A percentile compares a stretch with the other conserved stretches of the same genome.
These are phyloP conservation scores for Cystobasidiaceae sp. DNA, from an alignment of 1,284 basidiomycete genomes.

Conservation along the genomic window DNA sequence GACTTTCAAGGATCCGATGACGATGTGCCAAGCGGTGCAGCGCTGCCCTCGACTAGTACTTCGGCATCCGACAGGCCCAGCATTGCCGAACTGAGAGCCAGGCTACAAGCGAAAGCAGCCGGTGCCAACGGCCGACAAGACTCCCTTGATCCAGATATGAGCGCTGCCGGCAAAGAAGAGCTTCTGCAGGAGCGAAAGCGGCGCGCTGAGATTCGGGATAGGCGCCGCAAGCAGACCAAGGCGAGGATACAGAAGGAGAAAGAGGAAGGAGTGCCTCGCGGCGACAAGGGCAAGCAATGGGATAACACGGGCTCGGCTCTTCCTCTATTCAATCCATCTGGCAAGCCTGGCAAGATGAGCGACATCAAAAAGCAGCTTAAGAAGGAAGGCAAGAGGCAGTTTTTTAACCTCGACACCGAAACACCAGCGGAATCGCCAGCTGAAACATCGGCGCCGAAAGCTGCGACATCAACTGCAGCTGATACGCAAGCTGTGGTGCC, in stretches of 20 bases:
- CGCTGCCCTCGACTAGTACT: constrained; percentile 9
- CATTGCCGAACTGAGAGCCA: constrained; percentile 67
- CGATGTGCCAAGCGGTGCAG: constrained; percentile 34
- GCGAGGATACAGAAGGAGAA: constrained; percentile 55
- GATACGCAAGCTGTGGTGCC: constrained; percentile 1
- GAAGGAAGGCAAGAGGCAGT: constrained; percentile 24
- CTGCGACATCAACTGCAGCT: background rate
- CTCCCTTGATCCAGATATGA: constrained; percentile 43
- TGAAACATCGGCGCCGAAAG: background rate
- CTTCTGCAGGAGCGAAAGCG: constrained; percentile 72
- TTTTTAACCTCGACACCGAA: constrained; percentile 11
- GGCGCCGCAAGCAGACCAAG: constrained; percentile 67
- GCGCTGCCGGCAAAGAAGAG: constrained; percentile 58
- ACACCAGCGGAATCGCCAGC: background rate
- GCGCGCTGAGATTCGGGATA: constrained; percentile 73
- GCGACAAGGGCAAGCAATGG: constrained; percentile 18
- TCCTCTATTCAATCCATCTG: background rate
- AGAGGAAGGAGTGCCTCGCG: constrained; percentile 32
- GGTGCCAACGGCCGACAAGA: constrained; percentile 47
- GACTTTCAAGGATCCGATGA: constrained; percentile 45
- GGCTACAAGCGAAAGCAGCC: constrained; percentile 69
- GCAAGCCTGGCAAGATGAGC: background rate
- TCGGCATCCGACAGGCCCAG: constrained; percentile 41
- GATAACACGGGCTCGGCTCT: background rate
- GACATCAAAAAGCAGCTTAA: constrained; percentile 24